These are phyloP conservation scores for Clavispora carvajalis DNA, from an alignment of 805 yeast species.

Conservation along the genomic window DNA sequence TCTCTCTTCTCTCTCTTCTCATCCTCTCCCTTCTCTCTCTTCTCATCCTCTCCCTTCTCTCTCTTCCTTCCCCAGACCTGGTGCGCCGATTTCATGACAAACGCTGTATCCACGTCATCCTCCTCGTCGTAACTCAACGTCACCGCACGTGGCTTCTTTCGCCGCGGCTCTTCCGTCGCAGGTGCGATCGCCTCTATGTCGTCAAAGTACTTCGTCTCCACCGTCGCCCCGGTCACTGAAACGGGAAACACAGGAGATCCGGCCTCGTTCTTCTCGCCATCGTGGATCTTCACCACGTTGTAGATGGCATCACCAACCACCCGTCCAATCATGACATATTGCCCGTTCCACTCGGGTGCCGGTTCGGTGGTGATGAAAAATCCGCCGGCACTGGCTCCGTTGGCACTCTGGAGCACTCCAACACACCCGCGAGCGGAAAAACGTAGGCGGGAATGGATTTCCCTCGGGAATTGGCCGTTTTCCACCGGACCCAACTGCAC, in stretches of 20 bases:
- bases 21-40: neutral
- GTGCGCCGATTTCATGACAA: constrained; percentile 41
- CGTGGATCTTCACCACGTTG: constrained; percentile 45
- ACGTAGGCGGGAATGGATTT: constrained; percentile 47
- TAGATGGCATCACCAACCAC: constrained; percentile 53
- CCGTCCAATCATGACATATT: constrained; percentile 49
- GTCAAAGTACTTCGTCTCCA: constrained; percentile 46
- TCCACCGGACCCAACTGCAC: constrained; percentile 9
- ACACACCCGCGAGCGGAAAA: constrained; percentile 50
- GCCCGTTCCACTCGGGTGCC: constrained; percentile 39
- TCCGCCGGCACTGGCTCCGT: constrained; percentile 20
- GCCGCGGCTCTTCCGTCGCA: constrained; percentile 1
- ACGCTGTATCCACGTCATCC: constrained; percentile 36
- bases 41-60: neutral
- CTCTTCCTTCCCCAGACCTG: constrained; percentile 25
- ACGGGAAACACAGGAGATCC: constrained; percentile 50
- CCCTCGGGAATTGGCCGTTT: constrained; percentile 21
- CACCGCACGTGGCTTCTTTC: constrained; percentile 22
- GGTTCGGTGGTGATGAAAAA: constrained; percentile 40
- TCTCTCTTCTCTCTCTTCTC: neutral
- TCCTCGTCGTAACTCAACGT: constrained; percentile 31
- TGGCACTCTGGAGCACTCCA: constrained; percentile 38
- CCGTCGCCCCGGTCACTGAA: constrained; percentile 32
- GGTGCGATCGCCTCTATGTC: constrained; percentile 23
- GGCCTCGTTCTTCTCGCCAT: constrained; percentile 39